Percentiles rank a stretch among this genome's conserved stretches.
These are phyloP conservation scores for Sporothrix brunneoviolacea DNA, from an alignment of 2,329 filamentous ascomycete species.

Conservation along the genomic window DNA sequence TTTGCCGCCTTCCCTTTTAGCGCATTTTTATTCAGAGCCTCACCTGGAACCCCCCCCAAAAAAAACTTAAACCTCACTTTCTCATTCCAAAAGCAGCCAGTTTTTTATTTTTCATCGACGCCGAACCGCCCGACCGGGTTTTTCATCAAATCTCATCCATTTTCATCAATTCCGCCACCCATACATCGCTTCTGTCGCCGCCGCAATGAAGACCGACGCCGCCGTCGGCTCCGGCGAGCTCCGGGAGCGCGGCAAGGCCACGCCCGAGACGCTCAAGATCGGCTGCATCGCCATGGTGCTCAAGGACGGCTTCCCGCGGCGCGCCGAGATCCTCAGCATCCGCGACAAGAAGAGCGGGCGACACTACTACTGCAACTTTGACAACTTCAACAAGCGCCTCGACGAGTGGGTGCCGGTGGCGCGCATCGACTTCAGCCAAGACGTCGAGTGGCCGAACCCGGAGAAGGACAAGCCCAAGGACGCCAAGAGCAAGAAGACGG, in stretches of 20 bases:
- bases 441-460: constrained; percentile 93
- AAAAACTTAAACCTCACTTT: not conserved
- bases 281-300: constrained; percentile 56
- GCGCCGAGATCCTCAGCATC: constrained; percentile 95
- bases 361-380: constrained; percentile 94
- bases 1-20: not conserved
- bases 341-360: constrained; percentile 81
- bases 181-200: no score
- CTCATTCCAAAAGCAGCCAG: not conserved
- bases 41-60: not conserved
- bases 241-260: constrained; percentile 71
- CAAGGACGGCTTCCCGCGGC: constrained; percentile 75
- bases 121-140: not conserved
- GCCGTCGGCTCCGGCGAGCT: constrained; percentile 51
- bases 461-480: constrained; percentile 78
- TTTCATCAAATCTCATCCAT: constrained; percentile 12
- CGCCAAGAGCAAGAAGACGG: constrained; percentile 57
- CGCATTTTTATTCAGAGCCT: not conserved
- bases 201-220: constrained; percentile 39
- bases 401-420: constrained; percentile 81
- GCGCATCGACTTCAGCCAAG: constrained; percentile 78
- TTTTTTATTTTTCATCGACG: constrained; percentile 7
- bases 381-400: constrained; percentile 88
- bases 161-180: not conserved
- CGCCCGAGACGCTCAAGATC: constrained; percentile 67